Percentiles rank a stretch among this genome's conserved stretches.
These are phyloP conservation scores for Alternaria brassicicola DNA, from an alignment of 2,329 filamentous ascomycete genomes.

Conservation along the genomic window DNA sequence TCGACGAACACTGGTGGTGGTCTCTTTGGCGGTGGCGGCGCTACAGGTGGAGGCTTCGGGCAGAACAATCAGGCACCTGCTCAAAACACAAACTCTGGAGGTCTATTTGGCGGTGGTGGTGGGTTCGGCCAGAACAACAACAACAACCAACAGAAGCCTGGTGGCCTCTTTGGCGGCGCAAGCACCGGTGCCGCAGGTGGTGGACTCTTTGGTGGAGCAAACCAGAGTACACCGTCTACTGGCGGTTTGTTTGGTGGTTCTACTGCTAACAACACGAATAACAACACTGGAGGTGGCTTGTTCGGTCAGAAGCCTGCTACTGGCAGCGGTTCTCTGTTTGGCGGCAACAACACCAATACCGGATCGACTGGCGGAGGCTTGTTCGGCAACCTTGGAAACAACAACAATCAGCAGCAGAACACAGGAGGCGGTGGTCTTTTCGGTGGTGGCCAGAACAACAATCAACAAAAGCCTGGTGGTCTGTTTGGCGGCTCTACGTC, in stretches of 20 bases:
- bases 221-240: constrained; percentile 27
- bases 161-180: constrained; percentile 41
- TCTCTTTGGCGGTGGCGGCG: constrained; percentile 32
- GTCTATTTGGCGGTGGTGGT: constrained; percentile 52
- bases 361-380: constrained; percentile 38
- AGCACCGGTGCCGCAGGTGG: constrained; percentile 47
- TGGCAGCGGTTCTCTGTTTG: constrained; percentile 36
- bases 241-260: constrained; percentile 58
- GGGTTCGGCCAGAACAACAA: constrained; percentile 47
- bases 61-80: constrained; percentile 37
- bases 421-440: constrained; percentile 45
- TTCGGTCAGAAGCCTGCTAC: constrained; percentile 48
- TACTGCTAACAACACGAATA: constrained; percentile 45
- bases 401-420: constrained; percentile 43
- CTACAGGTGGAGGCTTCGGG: constrained; percentile 38
- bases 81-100: constrained; percentile 38
- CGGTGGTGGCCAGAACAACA: constrained; percentile 49
- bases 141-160: constrained; percentile 49
- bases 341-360: constrained; percentile 26
- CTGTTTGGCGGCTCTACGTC: constrained; percentile 48
- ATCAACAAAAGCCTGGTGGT: constrained; percentile 54
- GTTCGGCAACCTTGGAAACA: constrained; percentile 42
- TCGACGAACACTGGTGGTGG: constrained; percentile 37
- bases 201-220: constrained; percentile 58
- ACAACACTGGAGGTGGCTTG: constrained; percentile 45